Evolutionary conservation across 169 alveolate genomes (phyloP).

Genomic region (Plasmodium gonderi): DNA sequence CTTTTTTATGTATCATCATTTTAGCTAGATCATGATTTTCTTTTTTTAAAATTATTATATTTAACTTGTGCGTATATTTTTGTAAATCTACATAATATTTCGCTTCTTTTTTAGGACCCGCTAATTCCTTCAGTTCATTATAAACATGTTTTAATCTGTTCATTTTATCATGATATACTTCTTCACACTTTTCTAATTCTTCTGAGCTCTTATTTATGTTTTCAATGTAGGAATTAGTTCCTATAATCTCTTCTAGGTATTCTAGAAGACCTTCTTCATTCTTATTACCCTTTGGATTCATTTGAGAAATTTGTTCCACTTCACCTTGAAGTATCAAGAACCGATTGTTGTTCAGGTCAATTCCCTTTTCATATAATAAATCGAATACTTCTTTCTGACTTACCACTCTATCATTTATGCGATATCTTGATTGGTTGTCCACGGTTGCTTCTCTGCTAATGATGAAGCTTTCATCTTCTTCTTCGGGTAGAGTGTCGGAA

Average conservation of each 20-base stretch:
- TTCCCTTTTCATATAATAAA: conserved; percentile 91
- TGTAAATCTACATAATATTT: conserved; percentile 82
- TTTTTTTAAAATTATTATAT: conserved; percentile 75
- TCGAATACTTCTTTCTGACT: conserved; percentile 92
- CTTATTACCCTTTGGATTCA: conserved; percentile 96
- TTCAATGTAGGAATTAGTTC: conserved; percentile 89
- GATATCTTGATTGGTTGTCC: conserved; percentile 83
- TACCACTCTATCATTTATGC: conserved; percentile 90
- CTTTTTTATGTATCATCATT: conserved; percentile 60
- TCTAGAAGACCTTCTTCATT: conserved; percentile 97
- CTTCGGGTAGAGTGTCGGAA: not conserved
- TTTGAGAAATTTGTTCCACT: conserved; percentile 97
- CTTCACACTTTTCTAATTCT: conserved; percentile 83
- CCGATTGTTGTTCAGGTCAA: conserved; percentile 96
- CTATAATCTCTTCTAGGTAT: conserved; percentile 97
- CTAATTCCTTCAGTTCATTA: conserved; percentile 87
- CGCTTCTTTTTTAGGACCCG: conserved; percentile 85
- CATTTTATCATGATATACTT: conserved; percentile 84
- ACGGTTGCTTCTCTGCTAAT: conserved; percentile 82
- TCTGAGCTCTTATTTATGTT: conserved; percentile 82
- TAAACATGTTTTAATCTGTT: conserved; percentile 87
- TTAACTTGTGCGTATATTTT: conserved; percentile 75
- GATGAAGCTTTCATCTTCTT: conserved; percentile 33
- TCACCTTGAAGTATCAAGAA: conserved; percentile 96
- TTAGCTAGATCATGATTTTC: conserved; percentile 71